Conservation (phyloP, 768 basidiomycete species). For the Trametes elegans region DNA sequence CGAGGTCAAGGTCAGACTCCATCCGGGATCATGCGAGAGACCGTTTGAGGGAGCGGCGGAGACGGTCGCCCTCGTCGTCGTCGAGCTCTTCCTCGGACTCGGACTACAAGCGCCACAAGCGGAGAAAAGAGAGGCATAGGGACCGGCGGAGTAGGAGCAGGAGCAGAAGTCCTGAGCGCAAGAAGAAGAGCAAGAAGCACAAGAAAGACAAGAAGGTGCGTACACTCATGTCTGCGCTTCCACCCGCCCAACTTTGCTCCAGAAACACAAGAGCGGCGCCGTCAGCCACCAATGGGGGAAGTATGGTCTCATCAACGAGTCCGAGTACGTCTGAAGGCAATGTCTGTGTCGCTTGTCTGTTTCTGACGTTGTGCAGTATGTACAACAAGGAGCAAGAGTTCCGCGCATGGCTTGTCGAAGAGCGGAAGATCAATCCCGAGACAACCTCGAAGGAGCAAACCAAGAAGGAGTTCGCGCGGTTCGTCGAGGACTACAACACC, state of each 20-base stretch:
- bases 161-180: conserved; percentile 42
- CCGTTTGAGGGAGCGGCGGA: conserved; percentile 27
- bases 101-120: conserved; percentile 32
- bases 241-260: neutral
- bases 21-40: conserved; percentile 9
- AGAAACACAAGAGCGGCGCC: conserved; percentile 60
- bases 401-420: conserved; percentile 90
- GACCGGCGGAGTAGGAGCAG: conserved; percentile 40
- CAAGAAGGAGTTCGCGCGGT: conserved; percentile 80
- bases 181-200: conserved; percentile 51
- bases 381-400: conserved; percentile 86
- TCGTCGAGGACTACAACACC: conserved; percentile 83
- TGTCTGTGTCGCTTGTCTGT: neutral
- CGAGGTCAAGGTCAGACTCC: conserved; percentile 8
- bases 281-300: conserved; percentile 81
- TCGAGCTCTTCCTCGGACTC: conserved; percentile 34
- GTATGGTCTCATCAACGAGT: conserved; percentile 81
- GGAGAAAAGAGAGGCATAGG: conserved; percentile 44
- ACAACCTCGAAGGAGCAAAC: conserved; percentile 81
- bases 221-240: conserved; percentile 7
- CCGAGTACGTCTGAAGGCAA: conserved; percentile 57
- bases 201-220: conserved; percentile 71
- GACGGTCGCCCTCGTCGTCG: conserved; percentile 37
- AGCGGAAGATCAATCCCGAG: conserved; percentile 89
- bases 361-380: conserved; percentile 45